phyloP scores from a whole-genome alignment of 1,139 yeast species.

The Barnettozyma hawaiiensis region DNA sequence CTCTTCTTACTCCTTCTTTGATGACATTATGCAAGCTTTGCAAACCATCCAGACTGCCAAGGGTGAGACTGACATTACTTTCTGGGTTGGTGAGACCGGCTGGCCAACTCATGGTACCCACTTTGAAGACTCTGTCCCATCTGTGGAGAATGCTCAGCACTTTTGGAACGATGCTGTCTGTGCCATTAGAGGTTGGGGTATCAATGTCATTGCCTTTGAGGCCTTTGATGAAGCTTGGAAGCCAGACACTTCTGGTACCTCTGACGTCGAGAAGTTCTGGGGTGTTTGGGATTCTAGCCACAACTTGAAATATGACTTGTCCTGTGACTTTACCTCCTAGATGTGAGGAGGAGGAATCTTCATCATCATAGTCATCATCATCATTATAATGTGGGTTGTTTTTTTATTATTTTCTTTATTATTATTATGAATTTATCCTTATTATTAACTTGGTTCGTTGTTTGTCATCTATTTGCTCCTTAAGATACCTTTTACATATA shows the following conservation, averaged over 20 bases:
- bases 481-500: not conserved
- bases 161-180: conserved; percentile 89
- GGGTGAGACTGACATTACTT: conserved; percentile 76
- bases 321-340: conserved; percentile 42
- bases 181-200: conserved; percentile 92
- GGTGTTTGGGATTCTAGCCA: conserved; percentile 69
- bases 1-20: conserved; percentile 85
- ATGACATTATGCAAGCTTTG: conserved; percentile 94
- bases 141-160: conserved; percentile 62
- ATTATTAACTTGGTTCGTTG: not conserved
- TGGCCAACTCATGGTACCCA: conserved; percentile 91
- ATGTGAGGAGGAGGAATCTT: not conserved
- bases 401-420: not conserved
- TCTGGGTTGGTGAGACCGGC: conserved; percentile 98
- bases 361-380: too few relatives aligned
- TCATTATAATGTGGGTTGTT: too few relatives aligned
- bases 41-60: conserved; percentile 79
- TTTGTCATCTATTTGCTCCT: not conserved
- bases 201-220: conserved; percentile 87
- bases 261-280: conserved; percentile 89
- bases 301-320: conserved; percentile 52
- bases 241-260: conserved; percentile 80
- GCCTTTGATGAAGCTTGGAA: conserved; percentile 96
- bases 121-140: conserved; percentile 60
- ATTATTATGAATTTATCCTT: too few relatives aligned